Base-by-base conservation (phyloP, 164 flowering plant genomes). In the Piper longum region DNA sequence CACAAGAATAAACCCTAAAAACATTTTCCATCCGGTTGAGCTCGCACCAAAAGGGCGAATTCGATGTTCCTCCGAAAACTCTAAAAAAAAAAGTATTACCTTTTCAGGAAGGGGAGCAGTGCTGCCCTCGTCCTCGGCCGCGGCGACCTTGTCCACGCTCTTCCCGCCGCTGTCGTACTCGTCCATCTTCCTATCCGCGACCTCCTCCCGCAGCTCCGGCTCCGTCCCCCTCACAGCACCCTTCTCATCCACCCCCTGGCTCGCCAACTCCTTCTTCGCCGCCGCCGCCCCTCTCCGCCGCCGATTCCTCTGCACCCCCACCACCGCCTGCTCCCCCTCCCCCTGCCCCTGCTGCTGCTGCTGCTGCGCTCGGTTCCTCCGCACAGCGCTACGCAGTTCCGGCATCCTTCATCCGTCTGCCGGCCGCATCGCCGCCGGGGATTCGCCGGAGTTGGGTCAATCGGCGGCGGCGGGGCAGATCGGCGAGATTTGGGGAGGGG, bases 101-200 rank as follows among this genome's bases (percentile, higher is more conserved):
- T 81, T 88, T 26, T 88, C 93, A 44, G 96, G 97, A 56, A 91
- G 67, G 16, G 96, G 93, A 39, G 85, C 76, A 0, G 88, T 80
- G 75, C 78, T 77, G 40, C 83, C 95, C 56, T 88, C 96, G 52
- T 91, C 96, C 42, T 88, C 96, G 13, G 76, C 84, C 1, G 64
- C 83, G 16, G 73, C 69, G 44, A 68, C 88, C 68, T 75, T 81
- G 55, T 79, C 91, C 13, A 70, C 85, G 58, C 85, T 83, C 57
- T 69, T 65, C 16, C 78, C 89, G 14, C 80, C 84, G 52, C 93
- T 82, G 65, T 81, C 87, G 57, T 63, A 66, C 60, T 80, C 91
- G 57, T 84, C 91, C 89, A 84, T 84, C 63, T 70, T 66, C 75
- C 69, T 69, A 68, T 70, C 80, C 43, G 61, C 83, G 16, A 72